Conservation (phyloP, 129 eudicot species). For the Escallonia rubra region DNA sequence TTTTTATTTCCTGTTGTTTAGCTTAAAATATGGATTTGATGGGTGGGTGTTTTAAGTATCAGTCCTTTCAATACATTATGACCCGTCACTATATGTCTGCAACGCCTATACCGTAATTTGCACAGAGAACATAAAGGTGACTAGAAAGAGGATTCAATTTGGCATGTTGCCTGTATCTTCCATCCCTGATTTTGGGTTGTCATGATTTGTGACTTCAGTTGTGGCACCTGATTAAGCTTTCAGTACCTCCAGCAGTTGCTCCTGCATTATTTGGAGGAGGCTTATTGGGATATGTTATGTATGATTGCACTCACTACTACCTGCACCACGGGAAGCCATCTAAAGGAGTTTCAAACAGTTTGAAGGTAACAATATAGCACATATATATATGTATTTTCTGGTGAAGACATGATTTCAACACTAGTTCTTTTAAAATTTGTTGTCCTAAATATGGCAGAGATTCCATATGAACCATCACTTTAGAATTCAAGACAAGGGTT, state of each 20-base stretch:
- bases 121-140: no score
- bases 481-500: slow-evolving; percentile 44
- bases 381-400: no score
- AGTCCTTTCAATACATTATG: no score
- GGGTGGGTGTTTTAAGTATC: no score
- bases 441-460: slow-evolving; percentile 18
- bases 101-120: no score
- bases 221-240: slow-evolving; percentile 27
- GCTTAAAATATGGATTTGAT: no score
- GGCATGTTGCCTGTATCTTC: not conserved
- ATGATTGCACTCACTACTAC: slow-evolving; percentile 57
- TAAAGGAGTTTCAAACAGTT: slow-evolving; percentile 19
- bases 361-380: slow-evolving; percentile 27
- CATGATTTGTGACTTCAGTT: slow-evolving; percentile 20
- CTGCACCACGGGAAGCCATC: slow-evolving; percentile 51
- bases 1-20: no score
- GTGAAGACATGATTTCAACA: no score
- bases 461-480: slow-evolving; percentile 50
- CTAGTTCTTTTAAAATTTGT: no score
- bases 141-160: not conserved
- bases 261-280: slow-evolving; percentile 53
- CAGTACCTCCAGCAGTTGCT: slow-evolving; percentile 8
- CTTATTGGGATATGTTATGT: slow-evolving; percentile 45
- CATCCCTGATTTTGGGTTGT: not conserved
- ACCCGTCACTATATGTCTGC: no score